Conservation (phyloP, 805 yeast species). For the Wickerhamomyces subpelliculosus region DNA sequence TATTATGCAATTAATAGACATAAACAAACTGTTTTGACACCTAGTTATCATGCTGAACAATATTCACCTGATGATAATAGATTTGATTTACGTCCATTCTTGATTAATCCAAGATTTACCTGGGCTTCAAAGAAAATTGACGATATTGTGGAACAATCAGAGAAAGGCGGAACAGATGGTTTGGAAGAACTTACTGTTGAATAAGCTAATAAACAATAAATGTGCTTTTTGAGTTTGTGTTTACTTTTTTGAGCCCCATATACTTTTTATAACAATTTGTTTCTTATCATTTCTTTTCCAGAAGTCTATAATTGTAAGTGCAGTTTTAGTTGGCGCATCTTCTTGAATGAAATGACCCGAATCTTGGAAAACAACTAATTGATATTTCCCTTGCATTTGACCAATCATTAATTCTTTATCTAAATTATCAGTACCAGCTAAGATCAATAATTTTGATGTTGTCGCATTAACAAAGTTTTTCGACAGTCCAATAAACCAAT, state of each 20-base stretch:
- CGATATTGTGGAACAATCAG: slow-evolving; percentile 55
- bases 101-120: slow-evolving; percentile 82
- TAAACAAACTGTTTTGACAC: slow-evolving; percentile 96
- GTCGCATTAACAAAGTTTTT: slow-evolving; percentile 38
- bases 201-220: slow-evolving; percentile 8
- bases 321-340: slow-evolving; percentile 69
- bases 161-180: slow-evolving; percentile 28
- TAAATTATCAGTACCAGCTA: slow-evolving; percentile 85
- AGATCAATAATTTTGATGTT: slow-evolving; percentile 61
- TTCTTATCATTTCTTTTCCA: slow-evolving; percentile 35
- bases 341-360: slow-evolving; percentile 96
- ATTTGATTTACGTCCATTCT: slow-evolving; percentile 92
- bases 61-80: slow-evolving; percentile 98
- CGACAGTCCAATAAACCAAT: slow-evolving; percentile 78
- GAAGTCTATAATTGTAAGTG: slow-evolving; percentile 42
- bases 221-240: background rate
- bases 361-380: slow-evolving; percentile 72
- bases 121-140: slow-evolving; percentile 91
- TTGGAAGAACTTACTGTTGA: slow-evolving; percentile 41
- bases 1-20: slow-evolving; percentile 94
- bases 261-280: slow-evolving; percentile 27
- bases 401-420: slow-evolving; percentile 87
- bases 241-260: slow-evolving; percentile 27
- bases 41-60: slow-evolving; percentile 95
- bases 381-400: slow-evolving; percentile 97